Conservation (phyloP, 768 basidiomycete genomes). For the Mycena polygramma region DNA sequence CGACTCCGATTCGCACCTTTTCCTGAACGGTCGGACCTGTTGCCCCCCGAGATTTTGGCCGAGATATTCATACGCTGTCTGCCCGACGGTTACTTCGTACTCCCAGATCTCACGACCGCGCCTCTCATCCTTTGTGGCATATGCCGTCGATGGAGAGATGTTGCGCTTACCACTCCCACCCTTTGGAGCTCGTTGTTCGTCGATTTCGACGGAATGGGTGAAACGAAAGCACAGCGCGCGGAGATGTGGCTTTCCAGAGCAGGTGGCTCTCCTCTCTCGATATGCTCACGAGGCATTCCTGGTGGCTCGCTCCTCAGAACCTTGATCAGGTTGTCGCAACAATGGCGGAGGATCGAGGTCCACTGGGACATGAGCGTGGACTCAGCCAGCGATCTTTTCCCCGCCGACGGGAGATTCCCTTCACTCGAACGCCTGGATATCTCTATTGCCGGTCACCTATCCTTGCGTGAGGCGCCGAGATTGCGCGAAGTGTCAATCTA, state of each 20-base stretch:
- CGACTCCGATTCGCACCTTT: too few species aligned
- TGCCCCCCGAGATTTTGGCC: too few species aligned
- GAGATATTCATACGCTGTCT: conserved; percentile 15
- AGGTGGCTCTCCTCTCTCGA: not conserved
- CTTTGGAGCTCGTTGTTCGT: conserved; percentile 32
- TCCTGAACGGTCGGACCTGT: too few species aligned
- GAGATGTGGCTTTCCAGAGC: conserved; percentile 11
- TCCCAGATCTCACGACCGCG: conserved; percentile 20
- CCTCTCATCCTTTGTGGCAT: conserved; percentile 36
- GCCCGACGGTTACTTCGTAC: conserved; percentile 27
- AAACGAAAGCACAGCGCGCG: not conserved
- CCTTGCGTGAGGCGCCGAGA: conserved; percentile 14
- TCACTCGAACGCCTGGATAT: not conserved
- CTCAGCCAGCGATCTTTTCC: not conserved
- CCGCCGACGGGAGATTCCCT: not conserved
- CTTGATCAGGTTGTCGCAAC: not conserved
- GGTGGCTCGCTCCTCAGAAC: not conserved
- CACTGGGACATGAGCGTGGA: not conserved
- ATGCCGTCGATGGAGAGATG: conserved; percentile 29
- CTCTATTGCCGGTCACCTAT: not conserved
- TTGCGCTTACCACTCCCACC: conserved; percentile 26
- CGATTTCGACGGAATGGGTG: not conserved
- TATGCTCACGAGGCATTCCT: not conserved
- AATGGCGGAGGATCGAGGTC: not conserved
- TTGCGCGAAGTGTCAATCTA: not conserved